These are phyloP conservation scores for Penicillium capsulatum DNA, from an alignment of 2,329 filamentous ascomycete species.

Conservation along the genomic window DNA sequence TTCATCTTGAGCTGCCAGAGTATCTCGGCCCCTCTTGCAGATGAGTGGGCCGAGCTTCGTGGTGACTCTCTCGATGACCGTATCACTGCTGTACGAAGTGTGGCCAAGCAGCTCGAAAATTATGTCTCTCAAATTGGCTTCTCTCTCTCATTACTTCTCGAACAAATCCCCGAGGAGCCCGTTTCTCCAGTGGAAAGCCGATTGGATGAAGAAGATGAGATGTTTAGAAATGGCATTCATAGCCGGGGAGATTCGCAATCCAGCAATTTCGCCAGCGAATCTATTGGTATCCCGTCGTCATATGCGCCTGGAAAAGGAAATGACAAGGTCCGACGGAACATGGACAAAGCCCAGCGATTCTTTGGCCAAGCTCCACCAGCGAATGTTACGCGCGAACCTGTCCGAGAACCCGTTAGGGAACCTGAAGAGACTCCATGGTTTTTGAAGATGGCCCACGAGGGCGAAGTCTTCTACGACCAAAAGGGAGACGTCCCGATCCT, in stretches of 20 bases:
- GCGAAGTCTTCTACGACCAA: constrained; percentile 82
- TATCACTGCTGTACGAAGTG: constrained; percentile 71
- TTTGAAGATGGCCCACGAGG: constrained; percentile 79
- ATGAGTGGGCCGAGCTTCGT: constrained; percentile 93
- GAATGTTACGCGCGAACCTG: constrained; percentile 35
- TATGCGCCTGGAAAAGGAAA: constrained; percentile 37
- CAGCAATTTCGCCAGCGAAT: constrained; percentile 30
- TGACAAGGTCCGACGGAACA: constrained; percentile 42
- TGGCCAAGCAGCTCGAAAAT: constrained; percentile 75
- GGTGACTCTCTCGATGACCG: constrained; percentile 86
- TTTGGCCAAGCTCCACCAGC: constrained; percentile 46
- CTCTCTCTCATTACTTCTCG: constrained; percentile 79
- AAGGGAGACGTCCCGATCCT: constrained; percentile 73
- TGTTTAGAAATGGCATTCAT: constrained; percentile 21
- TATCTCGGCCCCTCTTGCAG: constrained; percentile 83
- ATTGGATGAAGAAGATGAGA: constrained; percentile 28
- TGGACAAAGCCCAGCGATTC: constrained; percentile 47
- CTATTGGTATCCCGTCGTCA: constrained; percentile 45
- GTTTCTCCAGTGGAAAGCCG: constrained; percentile 40
- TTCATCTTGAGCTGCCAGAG: constrained; percentile 82
- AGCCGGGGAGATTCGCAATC: constrained; percentile 36
- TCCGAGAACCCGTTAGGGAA: constrained; percentile 44
- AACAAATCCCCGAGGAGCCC: constrained; percentile 62
- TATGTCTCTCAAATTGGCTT: constrained; percentile 84
- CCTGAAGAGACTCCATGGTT: constrained; percentile 79